These are phyloP conservation scores for Stenogyne calaminthoides DNA, from an alignment of 305 asterid species.

Conservation along the genomic window DNA sequence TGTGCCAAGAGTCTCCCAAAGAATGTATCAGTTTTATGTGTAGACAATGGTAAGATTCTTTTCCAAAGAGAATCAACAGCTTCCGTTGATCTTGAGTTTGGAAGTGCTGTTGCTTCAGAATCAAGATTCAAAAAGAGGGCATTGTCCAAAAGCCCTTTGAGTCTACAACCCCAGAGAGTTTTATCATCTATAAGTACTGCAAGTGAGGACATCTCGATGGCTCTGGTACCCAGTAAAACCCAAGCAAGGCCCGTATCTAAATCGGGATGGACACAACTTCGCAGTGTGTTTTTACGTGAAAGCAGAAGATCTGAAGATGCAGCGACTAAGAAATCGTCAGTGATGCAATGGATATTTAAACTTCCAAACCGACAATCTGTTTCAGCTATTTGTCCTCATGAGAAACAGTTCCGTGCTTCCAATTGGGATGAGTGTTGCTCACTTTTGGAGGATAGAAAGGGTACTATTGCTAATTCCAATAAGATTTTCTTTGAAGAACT, in stretches of 20 bases:
- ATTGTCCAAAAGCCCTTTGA: constrained; percentile 44
- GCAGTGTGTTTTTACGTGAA: constrained; percentile 45
- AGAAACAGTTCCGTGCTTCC: constrained; percentile 44
- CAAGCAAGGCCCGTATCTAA: constrained; percentile 38
- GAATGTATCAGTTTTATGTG: constrained; percentile 55
- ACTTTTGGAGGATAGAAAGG: constrained; percentile 38
- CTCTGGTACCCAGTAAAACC: constrained; percentile 48
- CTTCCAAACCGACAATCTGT: constrained; percentile 56
- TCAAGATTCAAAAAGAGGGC: constrained; percentile 48
- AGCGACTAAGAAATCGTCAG: constrained; percentile 44
- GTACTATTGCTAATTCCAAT: constrained; percentile 28
- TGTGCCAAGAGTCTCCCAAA: constrained; percentile 60
- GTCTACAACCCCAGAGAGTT: constrained; percentile 40
- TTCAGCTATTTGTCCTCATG: constrained; percentile 65
- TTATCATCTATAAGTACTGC: constrained; percentile 34
- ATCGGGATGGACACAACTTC: constrained; percentile 67
- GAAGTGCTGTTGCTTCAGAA: constrained; percentile 39
- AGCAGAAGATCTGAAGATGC: constrained; percentile 40
- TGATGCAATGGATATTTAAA: constrained; percentile 54
- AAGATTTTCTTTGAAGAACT: constrained; percentile 46
- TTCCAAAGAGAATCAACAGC: constrained; percentile 49
- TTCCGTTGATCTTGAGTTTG: constrained; percentile 36
- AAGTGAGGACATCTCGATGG: constrained; percentile 43
- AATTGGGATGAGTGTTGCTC: constrained; percentile 36
- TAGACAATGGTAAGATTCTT: constrained; percentile 67